Base-by-base conservation (phyloP, 352 stramenopile genomes). In the Pythium plurisporium region DNA sequence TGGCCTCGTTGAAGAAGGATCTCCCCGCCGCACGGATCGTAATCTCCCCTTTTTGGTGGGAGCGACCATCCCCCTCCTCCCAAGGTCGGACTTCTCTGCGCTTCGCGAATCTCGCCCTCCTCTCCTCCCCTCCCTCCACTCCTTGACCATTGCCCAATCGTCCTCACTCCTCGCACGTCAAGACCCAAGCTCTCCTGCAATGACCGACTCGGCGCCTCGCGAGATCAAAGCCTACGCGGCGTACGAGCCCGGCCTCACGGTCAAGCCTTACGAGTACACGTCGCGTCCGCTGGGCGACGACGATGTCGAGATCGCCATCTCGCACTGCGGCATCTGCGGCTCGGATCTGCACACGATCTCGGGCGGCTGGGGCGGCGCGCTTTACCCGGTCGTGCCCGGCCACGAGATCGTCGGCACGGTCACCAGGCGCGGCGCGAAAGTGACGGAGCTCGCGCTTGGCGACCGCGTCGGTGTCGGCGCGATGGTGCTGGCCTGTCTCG, bases 271-370 rank as follows among this genome's bases (percentile, higher is more conserved):
- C 19, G 41, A 52, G 31, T 71, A 68, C 50, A 51, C 36, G 29
- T 44, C 64, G 41, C 43, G 42, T 29, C 45, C 40, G 33, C 49
- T 72, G 23, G 55, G 59, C 27, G 51, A 51, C 14, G 48, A 61
- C 12, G 66, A 53, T 31, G 45, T 53, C 20, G 45, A 53, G 45
- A 53, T 53, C 20, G 45, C 45, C 45, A 53, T 53, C 52, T 64
- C 64, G 23, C 59, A 69, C 54, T 70, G 62, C 41, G 66, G 62
- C 42, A 69, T 71, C 51, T 71, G 66, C 47, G 62, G 59, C 45
- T 71, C 66, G 25, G 66, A 73, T 48, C 31, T 73, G 37, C 65
- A 73, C 59, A 71, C 62, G 12, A 64, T 64, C 26, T 52, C 42
- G 20, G 48, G 65, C 29, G 64, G 61, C 8, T 72, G 65, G 65